Base-by-base conservation (phyloP, 345 rosid species). In the Psidium guajava region DNA sequence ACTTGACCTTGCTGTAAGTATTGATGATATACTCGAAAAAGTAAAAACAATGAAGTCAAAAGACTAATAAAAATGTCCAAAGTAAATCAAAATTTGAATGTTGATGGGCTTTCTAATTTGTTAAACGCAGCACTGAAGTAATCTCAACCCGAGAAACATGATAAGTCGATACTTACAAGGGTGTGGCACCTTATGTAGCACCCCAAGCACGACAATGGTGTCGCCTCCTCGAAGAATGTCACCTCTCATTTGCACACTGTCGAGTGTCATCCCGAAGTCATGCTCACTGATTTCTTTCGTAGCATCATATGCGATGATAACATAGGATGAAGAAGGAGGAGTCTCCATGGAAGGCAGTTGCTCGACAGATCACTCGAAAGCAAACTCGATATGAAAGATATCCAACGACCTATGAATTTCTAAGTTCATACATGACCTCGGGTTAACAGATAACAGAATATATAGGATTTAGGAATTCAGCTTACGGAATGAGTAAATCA, bases 271-370 rank as follows among this genome's bases (percentile, higher is more conserved):
- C 77, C 73, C 83, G 25, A 94, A 88, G 88, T 92, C 93, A 7
- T 90, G 85, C 42, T 88, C 90, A 16, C 86, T 89, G 54, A 88
- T 88, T 4, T 87, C 95, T 86, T 90, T 92, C 8, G 92, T 94
- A 2, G 94, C 96, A 84, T 94, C 96, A 28, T 88, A 94, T 4
- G 90, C 93, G 6, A 92, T 85, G 77, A 94, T 89, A 42, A 92
- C 90, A 86, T 87, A 57, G 44, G 91, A 90, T 1, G 88, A 88
- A 14, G 91, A 54, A 82, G 82, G 82, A 74, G 90, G 87, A 80
- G 83, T 85, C 87, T 87, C 92, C 93, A 90, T 91, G 42, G 44
- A 44, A 64, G 11, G 24, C 77, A 64, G 18, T 32, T 64, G 77
- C 77, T 32, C 6, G 6, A 1, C 36, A n/a, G 77, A 64, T 64